phyloP scores from a whole-genome alignment of 1,284 basidiomycete species.

The Leccinum holopus region DNA sequence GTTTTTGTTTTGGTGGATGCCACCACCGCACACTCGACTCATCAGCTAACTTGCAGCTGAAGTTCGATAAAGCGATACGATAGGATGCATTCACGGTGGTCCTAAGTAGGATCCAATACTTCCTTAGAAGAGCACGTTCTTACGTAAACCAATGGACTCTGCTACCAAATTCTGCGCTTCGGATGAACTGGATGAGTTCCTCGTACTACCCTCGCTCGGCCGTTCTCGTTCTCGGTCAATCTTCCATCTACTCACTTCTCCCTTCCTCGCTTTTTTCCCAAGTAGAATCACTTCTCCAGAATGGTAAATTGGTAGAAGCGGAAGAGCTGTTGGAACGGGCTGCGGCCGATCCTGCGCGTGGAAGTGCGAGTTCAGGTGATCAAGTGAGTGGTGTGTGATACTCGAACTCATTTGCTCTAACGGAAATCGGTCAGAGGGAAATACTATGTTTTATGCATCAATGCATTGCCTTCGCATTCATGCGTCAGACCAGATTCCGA shows the following conservation, averaged over 20 bases:
- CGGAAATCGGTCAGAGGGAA: slow-evolving; percentile 44
- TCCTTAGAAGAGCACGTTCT: slow-evolving; percentile 1
- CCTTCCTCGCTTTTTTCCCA: slow-evolving; percentile 74
- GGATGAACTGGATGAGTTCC: slow-evolving; percentile 21
- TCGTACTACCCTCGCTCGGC: slow-evolving; percentile 57
- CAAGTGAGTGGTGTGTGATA: slow-evolving; percentile 14
- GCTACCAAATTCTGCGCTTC: not conserved
- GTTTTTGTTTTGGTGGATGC: not conserved
- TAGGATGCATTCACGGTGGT: not conserved
- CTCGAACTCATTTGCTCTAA: slow-evolving; percentile 4
- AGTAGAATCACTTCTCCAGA: slow-evolving; percentile 66
- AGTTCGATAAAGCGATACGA: not conserved
- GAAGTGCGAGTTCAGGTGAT: slow-evolving; percentile 6
- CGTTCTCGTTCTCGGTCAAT: slow-evolving; percentile 61
- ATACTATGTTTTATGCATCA: slow-evolving; percentile 76
- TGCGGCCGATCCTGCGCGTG: slow-evolving; percentile 16
- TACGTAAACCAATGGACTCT: slow-evolving; percentile 15
- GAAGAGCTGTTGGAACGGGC: slow-evolving; percentile 54
- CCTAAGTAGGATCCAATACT: not conserved
- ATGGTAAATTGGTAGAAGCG: slow-evolving; percentile 64
- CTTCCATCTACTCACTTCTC: slow-evolving; percentile 65
- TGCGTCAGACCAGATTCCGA: slow-evolving; percentile 71
- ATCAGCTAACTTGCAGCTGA: not conserved
- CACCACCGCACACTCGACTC: not conserved
- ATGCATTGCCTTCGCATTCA: slow-evolving; percentile 70